These are phyloP conservation scores for Trichoderma lentiforme DNA, from an alignment of 2,329 filamentous ascomycete species.

Conservation along the genomic window DNA sequence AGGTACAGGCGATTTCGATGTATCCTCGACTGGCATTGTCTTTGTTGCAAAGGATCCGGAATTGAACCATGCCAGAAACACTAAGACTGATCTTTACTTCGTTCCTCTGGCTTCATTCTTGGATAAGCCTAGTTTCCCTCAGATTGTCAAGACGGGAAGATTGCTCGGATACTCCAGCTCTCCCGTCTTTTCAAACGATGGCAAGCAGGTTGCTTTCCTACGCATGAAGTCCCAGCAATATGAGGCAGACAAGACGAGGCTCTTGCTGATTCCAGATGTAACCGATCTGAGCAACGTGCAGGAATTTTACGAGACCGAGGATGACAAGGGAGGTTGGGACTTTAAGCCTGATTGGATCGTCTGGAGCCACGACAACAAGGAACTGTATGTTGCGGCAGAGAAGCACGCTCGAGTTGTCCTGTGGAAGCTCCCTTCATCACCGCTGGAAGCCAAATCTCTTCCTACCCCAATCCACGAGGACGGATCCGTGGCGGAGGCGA, in stretches of 20 bases:
- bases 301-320: conserved; percentile 59
- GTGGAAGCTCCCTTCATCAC: conserved; percentile 59
- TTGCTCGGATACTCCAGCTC: conserved; percentile 61
- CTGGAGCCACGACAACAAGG: conserved; percentile 58
- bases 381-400: conserved; percentile 72
- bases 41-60: conserved; percentile 74
- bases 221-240: conserved; percentile 76
- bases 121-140: conserved; percentile 49
- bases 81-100: conserved; percentile 78
- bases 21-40: conserved; percentile 61
- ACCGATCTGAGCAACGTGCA: conserved; percentile 54
- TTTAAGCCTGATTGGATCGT: conserved; percentile 52
- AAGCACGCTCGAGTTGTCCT: conserved; percentile 60
- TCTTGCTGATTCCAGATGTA: conserved; percentile 63
- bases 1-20: conserved; percentile 75
- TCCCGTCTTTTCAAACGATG: conserved; percentile 73
- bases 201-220: conserved; percentile 68
- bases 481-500: conserved; percentile 54
- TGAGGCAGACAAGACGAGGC: conserved; percentile 68
- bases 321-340: conserved; percentile 64
- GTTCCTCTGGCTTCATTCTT: conserved; percentile 61
- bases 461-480: conserved; percentile 50
- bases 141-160: conserved; percentile 51
- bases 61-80: conserved; percentile 68
- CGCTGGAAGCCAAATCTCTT: conserved; percentile 44